phyloP scores from a whole-genome alignment of 495 filamentous ascomycete species.

The Podospora pseudocomata region DNA sequence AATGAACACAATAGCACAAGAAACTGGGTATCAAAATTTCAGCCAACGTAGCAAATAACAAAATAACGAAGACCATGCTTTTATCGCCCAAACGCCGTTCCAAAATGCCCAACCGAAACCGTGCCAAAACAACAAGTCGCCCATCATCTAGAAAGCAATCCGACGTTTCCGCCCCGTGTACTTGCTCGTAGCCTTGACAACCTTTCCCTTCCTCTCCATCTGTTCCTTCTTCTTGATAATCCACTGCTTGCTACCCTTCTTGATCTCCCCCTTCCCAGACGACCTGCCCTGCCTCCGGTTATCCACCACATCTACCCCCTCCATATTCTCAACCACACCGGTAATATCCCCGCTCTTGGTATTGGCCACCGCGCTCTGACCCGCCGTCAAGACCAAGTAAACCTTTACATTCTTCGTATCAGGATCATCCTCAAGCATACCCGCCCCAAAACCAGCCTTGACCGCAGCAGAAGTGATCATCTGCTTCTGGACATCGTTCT shows the following conservation, averaged over 20 bases:
- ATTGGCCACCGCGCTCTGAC: conserved; percentile 57
- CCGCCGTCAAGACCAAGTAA: conserved; percentile 91
- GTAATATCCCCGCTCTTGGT: conserved; percentile 71
- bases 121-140: conserved; percentile 2
- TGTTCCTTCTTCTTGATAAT: conserved; percentile 94
- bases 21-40: conserved; percentile 27
- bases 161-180: conserved; percentile 87
- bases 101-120: conserved; percentile 11
- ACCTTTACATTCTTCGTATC: conserved; percentile 93
- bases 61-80: conserved; percentile 4
- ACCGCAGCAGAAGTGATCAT: conserved; percentile 91
- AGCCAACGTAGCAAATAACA: not conserved
- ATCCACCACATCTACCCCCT: conserved; percentile 81
- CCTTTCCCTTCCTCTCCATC: conserved; percentile 89
- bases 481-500: conserved; percentile 82
- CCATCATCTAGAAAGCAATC: conserved; percentile 41
- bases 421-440: conserved; percentile 89
- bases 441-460: conserved; percentile 91
- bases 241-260: conserved; percentile 84
- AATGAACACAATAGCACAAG: not conserved
- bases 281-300: conserved; percentile 52
- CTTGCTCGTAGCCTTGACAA: conserved; percentile 84
- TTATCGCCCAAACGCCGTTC: conserved; percentile 21
- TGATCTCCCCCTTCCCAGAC: conserved; percentile 47
- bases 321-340: conserved; percentile 79